Evolutionary conservation across 495 filamentous ascomycete genomes (phyloP), one percentile per base, ranked within the genome.

Genomic region (Parathielavia hyrcaniae): DNA sequence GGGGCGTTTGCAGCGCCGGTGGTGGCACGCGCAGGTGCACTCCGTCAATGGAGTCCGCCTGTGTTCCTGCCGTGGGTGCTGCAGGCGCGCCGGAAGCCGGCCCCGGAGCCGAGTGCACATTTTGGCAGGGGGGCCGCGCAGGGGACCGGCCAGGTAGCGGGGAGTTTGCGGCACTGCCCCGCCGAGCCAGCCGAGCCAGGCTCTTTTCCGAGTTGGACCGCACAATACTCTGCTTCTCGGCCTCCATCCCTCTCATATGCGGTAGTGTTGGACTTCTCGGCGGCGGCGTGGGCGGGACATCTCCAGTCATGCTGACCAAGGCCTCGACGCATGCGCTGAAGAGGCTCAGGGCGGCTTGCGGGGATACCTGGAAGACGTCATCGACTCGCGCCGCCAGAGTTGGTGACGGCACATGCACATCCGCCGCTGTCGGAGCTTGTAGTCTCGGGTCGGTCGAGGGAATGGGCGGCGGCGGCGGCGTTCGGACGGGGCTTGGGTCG

Each of bases 331-430:
- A 83, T 23, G 79, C 73, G 46, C 83, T 83, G 5, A 98, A 79
- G 52, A 96, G 74, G 60, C 86, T 87, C 61, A 98, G 75, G n/a
- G 92, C 92, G 0, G 82, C 81, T 30, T 83, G 77, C 1, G 90
- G 84, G 0, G 81, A 71, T 39, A 98, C 77, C 22, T 82, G 81
- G 71, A 88, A 88, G 53, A 96, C 81, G 65, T 90, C 86, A 38
- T 75, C 66, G 52, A 64, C 57, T 6, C 69, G 58, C 1, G 58
- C 62, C 55, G 66, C 50, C 55, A 71, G 68, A 6, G 66, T 62
- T 8, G 76, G 73, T 20, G 68, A 63, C 0, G 64, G 48, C 32
- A 58, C 51, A 13, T 67, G 61, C 61, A 34, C 53, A 6, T 67
- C 64, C 50, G 61, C 30, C 12, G 20, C 46, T n/a, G 53, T 26